Conservation (phyloP, 345 rosid species). For the Mangifera indica region DNA sequence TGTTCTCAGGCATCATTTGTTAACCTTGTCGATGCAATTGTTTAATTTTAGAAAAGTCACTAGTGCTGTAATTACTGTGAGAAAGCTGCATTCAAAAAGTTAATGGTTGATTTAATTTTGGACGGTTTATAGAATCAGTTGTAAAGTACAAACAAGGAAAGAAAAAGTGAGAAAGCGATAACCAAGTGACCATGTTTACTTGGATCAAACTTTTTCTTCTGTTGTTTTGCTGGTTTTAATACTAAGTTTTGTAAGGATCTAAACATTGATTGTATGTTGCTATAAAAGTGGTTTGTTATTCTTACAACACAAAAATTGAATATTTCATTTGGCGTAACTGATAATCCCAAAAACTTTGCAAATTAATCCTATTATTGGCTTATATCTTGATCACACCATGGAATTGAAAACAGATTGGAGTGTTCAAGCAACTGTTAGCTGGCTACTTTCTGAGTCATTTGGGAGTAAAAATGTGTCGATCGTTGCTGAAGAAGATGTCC, state of each 20-base stretch:
- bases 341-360: not conserved
- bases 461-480: slow-evolving; percentile 40
- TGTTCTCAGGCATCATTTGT: slow-evolving; percentile 3
- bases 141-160: not conserved
- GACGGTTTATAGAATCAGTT: not conserved
- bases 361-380: slow-evolving; percentile 7
- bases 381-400: slow-evolving; percentile 9
- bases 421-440: slow-evolving; percentile 57
- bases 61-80: not conserved
- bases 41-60: not conserved
- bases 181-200: not conserved
- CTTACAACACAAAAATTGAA: not conserved
- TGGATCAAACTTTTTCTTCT: not conserved
- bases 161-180: not conserved
- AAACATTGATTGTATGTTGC: not conserved
- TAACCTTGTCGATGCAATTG: not conserved
- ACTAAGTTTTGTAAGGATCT: not conserved
- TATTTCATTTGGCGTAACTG: not conserved
- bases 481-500: slow-evolving; percentile 55
- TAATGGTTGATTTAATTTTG: not conserved
- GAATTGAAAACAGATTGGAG: slow-evolving; percentile 47
- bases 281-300: not conserved
- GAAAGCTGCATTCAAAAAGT: not conserved
- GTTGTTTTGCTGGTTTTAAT: not conserved
- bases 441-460: slow-evolving; percentile 44